These are phyloP conservation scores for Trichoderma sp. DNA, from an alignment of 2,329 filamentous ascomycete species.

Conservation along the genomic window DNA sequence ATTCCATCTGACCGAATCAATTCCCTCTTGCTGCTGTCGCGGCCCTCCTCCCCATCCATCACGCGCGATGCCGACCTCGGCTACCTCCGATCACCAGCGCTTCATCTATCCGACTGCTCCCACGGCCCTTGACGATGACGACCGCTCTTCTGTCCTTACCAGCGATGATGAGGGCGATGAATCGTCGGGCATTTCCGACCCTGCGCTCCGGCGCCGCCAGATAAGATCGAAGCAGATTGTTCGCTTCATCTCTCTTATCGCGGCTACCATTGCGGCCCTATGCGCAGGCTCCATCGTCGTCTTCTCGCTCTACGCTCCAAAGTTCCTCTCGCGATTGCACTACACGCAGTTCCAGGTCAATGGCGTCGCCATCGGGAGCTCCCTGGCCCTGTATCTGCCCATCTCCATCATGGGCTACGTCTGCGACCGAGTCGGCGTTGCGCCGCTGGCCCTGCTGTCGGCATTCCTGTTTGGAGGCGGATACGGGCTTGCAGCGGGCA, in stretches of 20 bases:
- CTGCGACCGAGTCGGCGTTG: slow-evolving; percentile 85
- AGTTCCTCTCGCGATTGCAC: slow-evolving; percentile 81
- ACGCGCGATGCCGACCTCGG: slow-evolving; percentile 18
- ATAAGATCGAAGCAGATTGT: slow-evolving; percentile 36
- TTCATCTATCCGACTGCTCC: slow-evolving; percentile 15
- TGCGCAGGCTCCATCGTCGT: slow-evolving; percentile 91
- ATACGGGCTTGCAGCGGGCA: slow-evolving; percentile 78
- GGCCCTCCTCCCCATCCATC: neutral
- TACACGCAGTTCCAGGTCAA: slow-evolving; percentile 95
- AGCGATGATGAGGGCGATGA: slow-evolving; percentile 12
- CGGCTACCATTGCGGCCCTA: slow-evolving; percentile 60
- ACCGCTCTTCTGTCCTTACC: slow-evolving; percentile 29
- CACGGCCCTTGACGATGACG: slow-evolving; percentile 24
- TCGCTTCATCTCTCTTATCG: slow-evolving; percentile 53
- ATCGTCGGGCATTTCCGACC: slow-evolving; percentile 14
- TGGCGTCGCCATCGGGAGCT: slow-evolving; percentile 81
- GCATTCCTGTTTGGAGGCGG: slow-evolving; percentile 75
- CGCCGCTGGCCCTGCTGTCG: slow-evolving; percentile 71
- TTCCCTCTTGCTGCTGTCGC: neutral
- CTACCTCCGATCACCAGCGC: slow-evolving; percentile 9
- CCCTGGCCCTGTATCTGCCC: slow-evolving; percentile 87
- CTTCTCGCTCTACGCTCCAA: slow-evolving; percentile 89
- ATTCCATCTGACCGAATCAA: neutral
- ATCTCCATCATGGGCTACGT: slow-evolving; percentile 87
- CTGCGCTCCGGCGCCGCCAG: slow-evolving; percentile 27